Conservation (phyloP, 73 alveolate genomes). For the Paramecium primaurelia region DNA sequence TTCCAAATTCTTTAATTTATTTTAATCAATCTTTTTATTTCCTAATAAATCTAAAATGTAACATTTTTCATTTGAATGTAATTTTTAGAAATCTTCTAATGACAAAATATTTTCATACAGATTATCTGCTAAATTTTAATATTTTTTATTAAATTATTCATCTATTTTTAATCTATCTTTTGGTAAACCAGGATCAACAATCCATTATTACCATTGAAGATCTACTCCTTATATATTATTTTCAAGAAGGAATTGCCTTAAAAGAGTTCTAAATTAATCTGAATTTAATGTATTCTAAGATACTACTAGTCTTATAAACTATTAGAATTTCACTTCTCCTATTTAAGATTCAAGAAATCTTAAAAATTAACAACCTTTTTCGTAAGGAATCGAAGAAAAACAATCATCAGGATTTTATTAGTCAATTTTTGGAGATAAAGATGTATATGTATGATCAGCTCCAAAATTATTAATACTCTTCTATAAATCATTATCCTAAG, state of each 20-base stretch:
- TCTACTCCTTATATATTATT: not conserved
- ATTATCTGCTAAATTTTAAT: not conserved
- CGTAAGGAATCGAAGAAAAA: conserved; percentile 95
- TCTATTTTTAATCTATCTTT: not conserved
- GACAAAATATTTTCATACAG: not conserved
- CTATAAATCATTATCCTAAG: not conserved
- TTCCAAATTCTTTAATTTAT: not conserved
- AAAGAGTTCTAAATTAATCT: not conserved
- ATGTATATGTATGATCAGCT: conserved; percentile 70
- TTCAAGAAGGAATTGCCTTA: not conserved
- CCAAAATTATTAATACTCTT: conserved; percentile 47
- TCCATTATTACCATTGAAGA: conserved; percentile 24
- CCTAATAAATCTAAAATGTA: not conserved
- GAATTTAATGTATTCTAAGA: not conserved
- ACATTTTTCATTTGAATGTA: not conserved
- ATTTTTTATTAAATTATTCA: not conserved
- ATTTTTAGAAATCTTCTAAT: not conserved
- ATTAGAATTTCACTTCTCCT: conserved; percentile 78
- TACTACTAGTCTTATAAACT: conserved; percentile 73
- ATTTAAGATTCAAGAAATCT: conserved; percentile 82
- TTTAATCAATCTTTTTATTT: not conserved
- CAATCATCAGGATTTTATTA: conserved; percentile 97
- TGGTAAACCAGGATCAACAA: not conserved
- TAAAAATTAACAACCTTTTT: conserved; percentile 93
- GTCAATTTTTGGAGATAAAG: conserved; percentile 79